These are phyloP conservation scores for Wickerhamomyces sp. DNA, from an alignment of 1,139 yeast species.

Conservation along the genomic window DNA sequence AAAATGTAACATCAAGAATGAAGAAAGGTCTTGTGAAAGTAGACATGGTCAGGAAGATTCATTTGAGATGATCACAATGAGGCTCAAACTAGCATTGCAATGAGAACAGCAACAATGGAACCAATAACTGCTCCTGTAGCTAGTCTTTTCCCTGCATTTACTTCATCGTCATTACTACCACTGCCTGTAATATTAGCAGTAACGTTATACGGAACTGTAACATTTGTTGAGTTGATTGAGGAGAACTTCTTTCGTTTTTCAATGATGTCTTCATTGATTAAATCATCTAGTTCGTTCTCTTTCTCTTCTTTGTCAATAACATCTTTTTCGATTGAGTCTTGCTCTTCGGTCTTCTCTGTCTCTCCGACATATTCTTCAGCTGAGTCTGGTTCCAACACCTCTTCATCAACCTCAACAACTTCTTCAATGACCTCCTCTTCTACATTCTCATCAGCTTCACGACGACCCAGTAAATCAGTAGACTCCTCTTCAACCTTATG, in stretches of 20 bases:
- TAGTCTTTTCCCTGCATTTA: conserved; percentile 1
- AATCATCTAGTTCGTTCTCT: conserved; percentile 3
- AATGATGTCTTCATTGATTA: conserved; percentile 4
- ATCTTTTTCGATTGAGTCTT: neutral
- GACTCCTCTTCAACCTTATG: conserved; percentile 11
- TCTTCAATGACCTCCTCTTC: conserved; percentile 6
- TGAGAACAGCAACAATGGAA: conserved; percentile 1
- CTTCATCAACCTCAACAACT: conserved; percentile 1
- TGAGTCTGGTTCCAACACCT: neutral
- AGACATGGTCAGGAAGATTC: no score
- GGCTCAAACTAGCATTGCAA: conserved; percentile 4
- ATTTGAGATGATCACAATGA: neutral
- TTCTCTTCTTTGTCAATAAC: neutral
- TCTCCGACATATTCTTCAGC: neutral
- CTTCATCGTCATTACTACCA: neutral
- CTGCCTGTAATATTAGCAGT: conserved; percentile 29
- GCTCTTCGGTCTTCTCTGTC: conserved; percentile 1
- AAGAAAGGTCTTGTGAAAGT: no score
- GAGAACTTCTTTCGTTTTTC: conserved; percentile 3
- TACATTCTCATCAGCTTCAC: conserved; percentile 5
- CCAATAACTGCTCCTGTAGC: conserved; percentile 3
- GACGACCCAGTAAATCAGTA: conserved; percentile 5
- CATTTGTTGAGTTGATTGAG: conserved; percentile 1
- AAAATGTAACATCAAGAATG: no score
- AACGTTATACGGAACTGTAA: conserved; percentile 25